Base-by-base conservation (phyloP, 306 rosid species). In the Comarum palustre region DNA sequence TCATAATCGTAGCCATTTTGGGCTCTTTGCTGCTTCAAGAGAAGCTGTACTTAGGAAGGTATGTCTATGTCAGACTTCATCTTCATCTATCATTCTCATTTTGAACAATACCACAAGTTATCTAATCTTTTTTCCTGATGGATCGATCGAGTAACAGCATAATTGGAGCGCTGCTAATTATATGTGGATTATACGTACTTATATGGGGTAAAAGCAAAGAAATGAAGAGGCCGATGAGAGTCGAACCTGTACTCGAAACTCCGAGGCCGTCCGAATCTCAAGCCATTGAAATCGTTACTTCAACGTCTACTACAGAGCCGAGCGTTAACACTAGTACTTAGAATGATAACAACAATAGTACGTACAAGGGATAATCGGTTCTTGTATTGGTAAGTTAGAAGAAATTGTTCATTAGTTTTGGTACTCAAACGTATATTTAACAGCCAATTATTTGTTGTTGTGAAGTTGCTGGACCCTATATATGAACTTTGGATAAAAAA, bases 1-100 rank as follows among this genome's bases (percentile, higher is more conserved):
- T 79, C 13, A 1, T 73, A 15, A 48, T 74, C 16, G 72, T 79
- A 4, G 79, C 82, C 64, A 27, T 73, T 6, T 27, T 73, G 25
- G 72, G 48, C 22, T 73, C 79, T 45, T 60, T 73, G 51, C 29
- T 79, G 31, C 50, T 79, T 10, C 67, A 68, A 4, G 82, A 79
- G 58, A 59, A 27, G 29, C 68, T 79, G 4, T 29, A 59, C 43
- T 29, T 79, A 1, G 82, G 79, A 79, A 71, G 65, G 75, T 71
- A 32, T 0, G 55, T 68, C 8, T 63, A 15, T 27, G 36, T 22
- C 16, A 25, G 32, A 14, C 22, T 48, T 16, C 9, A 50, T 50
- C 22, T 48, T 16, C 9, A 50, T 50, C 24, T 50, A 19, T 50
- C 11, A 22, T 0, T 22, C 4, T 9, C 8, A 0, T 10, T 51